phyloP scores from a whole-genome alignment of 192 early-diverging fungal genomes.

The Geranomyces variabilis region DNA sequence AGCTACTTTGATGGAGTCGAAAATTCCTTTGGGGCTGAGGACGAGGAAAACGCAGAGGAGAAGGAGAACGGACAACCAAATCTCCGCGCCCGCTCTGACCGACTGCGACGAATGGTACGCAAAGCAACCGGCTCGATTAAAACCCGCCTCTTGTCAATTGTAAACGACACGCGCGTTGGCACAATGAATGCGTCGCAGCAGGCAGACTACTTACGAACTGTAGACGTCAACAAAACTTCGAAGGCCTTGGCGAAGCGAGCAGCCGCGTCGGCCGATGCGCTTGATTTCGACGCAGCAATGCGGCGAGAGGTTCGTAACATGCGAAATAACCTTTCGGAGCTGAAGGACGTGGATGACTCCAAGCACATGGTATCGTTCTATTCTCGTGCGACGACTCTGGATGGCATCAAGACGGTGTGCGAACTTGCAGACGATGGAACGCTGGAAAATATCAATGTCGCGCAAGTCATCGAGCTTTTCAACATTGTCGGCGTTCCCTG shows the following conservation, averaged over 20 bases:
- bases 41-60: conserved; percentile 4
- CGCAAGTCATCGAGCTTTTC: conserved; percentile 37
- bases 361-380: conserved; percentile 39
- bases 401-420: conserved; percentile 40
- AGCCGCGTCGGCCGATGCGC: neutral
- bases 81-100: too few species aligned
- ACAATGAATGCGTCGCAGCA: conserved; percentile 34
- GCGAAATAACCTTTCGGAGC: conserved; percentile 32
- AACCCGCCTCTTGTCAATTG: conserved; percentile 20
- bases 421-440: conserved; percentile 30
- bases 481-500: conserved; percentile 40
- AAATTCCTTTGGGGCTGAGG: neutral
- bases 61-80: too few species aligned
- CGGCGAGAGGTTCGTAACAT: conserved; percentile 34
- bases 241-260: conserved; percentile 37
- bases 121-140: conserved; percentile 1
- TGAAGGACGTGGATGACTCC: conserved; percentile 35
- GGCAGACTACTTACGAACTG: conserved; percentile 38
- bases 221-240: conserved; percentile 27
- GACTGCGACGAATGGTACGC: too few species aligned
- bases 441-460: conserved; percentile 6
- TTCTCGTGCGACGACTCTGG: conserved; percentile 36
- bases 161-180: conserved; percentile 32
- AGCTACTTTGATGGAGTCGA: conserved; percentile 36
- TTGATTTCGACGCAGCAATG: conserved; percentile 36